phyloP scores from a whole-genome alignment of 1,284 basidiomycete species.

The Mycena citricolor region DNA sequence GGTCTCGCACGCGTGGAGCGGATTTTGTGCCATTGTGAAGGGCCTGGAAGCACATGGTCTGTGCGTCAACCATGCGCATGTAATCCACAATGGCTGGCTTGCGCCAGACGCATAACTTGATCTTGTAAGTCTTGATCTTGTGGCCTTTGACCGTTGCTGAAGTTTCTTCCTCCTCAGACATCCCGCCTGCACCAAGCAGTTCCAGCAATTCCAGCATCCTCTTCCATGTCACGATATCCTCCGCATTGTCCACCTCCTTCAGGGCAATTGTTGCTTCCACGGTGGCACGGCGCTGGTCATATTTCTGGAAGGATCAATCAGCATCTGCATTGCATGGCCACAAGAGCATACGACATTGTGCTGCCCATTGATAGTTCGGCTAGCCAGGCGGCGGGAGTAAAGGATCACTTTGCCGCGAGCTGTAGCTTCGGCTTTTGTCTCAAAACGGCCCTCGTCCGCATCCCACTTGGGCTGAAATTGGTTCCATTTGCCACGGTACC shows the following conservation, averaged over 20 bases:
- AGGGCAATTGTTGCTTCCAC: constrained; percentile 9
- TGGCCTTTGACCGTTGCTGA: constrained; percentile 6
- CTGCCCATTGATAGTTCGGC: constrained; percentile 9
- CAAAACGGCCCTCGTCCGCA: constrained; percentile 7
- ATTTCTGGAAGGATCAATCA: constrained; percentile 11
- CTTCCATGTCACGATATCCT: constrained; percentile 16
- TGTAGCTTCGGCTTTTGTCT: constrained; percentile 12
- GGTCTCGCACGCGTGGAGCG: constrained; percentile 6
- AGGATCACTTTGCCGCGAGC: constrained; percentile 5
- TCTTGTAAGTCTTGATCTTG: constrained; percentile 6
- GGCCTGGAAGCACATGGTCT: constrained; percentile 8
- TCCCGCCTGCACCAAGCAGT: constrained; percentile 14
- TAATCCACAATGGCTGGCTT: constrained; percentile 17
- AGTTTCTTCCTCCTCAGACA: constrained; percentile 21
- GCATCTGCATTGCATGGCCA: constrained; percentile 3
- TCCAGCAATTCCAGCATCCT: constrained; percentile 13
- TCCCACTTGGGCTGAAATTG: constrained; percentile 14
- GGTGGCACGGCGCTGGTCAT: constrained; percentile 9
- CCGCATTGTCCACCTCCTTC: constrained; percentile 6
- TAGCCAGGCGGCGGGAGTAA: constrained; percentile 6
- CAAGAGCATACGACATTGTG: constrained; percentile 11
- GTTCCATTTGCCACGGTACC: constrained; percentile 13
- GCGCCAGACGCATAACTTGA: constrained; percentile 21
- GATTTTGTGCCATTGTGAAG: constrained; percentile 5
- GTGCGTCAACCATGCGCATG: constrained; percentile 18